A percentile compares a stretch with the other conserved stretches of the same genome.
Evolutionary conservation across 306 rosid genomes (phyloP).

Genomic region (Cicer bijugum): DNA sequence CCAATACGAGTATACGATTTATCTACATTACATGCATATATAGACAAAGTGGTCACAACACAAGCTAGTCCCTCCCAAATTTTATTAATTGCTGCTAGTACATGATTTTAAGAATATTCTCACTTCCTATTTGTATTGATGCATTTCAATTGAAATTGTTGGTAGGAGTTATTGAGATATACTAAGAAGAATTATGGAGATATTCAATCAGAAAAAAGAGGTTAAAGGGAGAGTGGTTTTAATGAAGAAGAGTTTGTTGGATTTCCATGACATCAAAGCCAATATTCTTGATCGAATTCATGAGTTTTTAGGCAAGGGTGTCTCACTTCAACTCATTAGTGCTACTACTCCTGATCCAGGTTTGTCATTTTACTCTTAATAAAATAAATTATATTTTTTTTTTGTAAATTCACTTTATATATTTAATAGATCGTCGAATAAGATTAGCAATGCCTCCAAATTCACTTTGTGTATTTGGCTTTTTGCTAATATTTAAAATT

Average conservation of each 20-base stretch:
- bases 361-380: slow-evolving; percentile 1
- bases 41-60: background rate
- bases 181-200: slow-evolving; percentile 36
- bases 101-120: background rate
- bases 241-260: slow-evolving; percentile 79
- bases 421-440: too few relatives aligned
- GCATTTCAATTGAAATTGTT: slow-evolving; percentile 3
- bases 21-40: background rate
- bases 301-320: slow-evolving; percentile 80
- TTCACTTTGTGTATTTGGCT: too few relatives aligned
- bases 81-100: too few relatives aligned
- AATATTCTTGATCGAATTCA: slow-evolving; percentile 76
- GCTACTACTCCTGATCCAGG: slow-evolving; percentile 65
- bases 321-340: slow-evolving; percentile 78
- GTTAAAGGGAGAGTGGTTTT: slow-evolving; percentile 68
- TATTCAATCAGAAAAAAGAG: slow-evolving; percentile 17
- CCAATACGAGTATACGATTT: too few relatives aligned
- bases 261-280: slow-evolving; percentile 66
- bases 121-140: background rate
- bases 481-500: too few relatives aligned
- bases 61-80: too few relatives aligned
- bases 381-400: too few relatives aligned
- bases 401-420: too few relatives aligned
- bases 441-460: too few relatives aligned
- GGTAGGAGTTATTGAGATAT: background rate